These are phyloP conservation scores for Aspergillus brasiliensis DNA, from an alignment of 2,329 filamentous ascomycete species.

Conservation along the genomic window DNA sequence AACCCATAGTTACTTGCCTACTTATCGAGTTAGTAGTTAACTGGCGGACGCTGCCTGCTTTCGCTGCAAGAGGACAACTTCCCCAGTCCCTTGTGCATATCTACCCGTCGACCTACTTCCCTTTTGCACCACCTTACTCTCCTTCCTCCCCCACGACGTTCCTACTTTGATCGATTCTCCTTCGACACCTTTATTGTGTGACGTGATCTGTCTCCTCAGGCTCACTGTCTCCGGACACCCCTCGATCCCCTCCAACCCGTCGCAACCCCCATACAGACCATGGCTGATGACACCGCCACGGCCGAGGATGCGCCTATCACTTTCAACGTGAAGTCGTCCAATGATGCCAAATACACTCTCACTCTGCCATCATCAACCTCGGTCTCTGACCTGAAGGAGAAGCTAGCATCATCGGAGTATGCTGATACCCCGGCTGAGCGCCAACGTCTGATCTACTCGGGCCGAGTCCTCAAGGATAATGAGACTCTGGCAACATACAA, in stretches of 20 bases:
- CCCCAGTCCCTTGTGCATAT: neutral
- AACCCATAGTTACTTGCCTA: neutral
- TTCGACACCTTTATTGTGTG: constrained; percentile 8
- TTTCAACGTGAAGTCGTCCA: constrained; percentile 98
- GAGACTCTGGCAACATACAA: constrained; percentile 85
- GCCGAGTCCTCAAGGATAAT: constrained; percentile 92
- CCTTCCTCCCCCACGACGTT: neutral
- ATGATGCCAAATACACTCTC: constrained; percentile 79
- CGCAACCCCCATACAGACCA: constrained; percentile 25
- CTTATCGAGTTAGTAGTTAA: neutral
- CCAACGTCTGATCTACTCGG: constrained; percentile 96
- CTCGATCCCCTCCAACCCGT: constrained; percentile 9
- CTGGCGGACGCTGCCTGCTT: neutral
- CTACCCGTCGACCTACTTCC: neutral
- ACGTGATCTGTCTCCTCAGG: constrained; percentile 11
- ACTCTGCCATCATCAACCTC: constrained; percentile 76
- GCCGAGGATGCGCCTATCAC: constrained; percentile 75
- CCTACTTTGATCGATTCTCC: neutral
- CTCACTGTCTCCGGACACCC: constrained; percentile 7
- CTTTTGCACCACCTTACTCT: neutral
- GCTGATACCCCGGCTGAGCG: constrained; percentile 85
- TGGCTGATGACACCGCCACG: constrained; percentile 45
- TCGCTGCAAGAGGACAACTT: constrained; percentile 2
- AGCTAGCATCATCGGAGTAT: constrained; percentile 77
- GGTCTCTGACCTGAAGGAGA: constrained; percentile 84